Evolutionary conservation across 2,329 filamentous ascomycete species (phyloP), one percentile per base, ranked within the genome.

Genomic region (Myriosclerotinia scirpicola): DNA sequence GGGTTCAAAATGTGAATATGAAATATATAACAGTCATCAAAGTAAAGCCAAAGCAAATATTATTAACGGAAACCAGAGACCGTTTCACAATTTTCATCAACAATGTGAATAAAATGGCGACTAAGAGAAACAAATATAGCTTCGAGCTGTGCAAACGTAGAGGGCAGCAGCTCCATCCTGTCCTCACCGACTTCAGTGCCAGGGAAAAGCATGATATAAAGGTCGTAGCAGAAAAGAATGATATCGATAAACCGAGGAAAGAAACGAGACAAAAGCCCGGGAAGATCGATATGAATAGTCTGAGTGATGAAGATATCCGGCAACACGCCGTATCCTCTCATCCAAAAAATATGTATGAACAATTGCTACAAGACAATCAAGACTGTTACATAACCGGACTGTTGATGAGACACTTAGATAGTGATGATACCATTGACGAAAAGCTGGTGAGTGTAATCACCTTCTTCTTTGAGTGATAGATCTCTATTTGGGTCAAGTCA

Each of bases 331-430:
- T 34, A 44, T 17, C 26, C 22, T 40, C 55, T 30, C 22, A 58
- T 58, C 34, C 17, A 20, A 20, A 5, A 17, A 50, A 61, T 50
- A 54, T 38, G 38, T 48, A 63, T 6, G 69, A 69, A 22, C 67
- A 70, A 50, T 70, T 55, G 48, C 55, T 73, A 6, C 64, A 69
- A 36, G 61, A 63, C 42, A 64, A 67, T 66, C 66, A 64, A 34
- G 20, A 62, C 22, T 72, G 70, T 46, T 73, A 70, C 54, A 60
- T 54, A 17, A 62, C 68, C 44, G 52, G 53, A 12, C 66, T 67
- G 14, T 54, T 73, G 55, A 69, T 67, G 66, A 66, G 69, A 56
- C 71, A 63, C 53, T 44, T 70, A 52, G 69, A 71, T 38, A n/a
- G 42, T 3, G 62, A 72, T 2, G 58, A 67, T 22, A 56, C 69